Conservation (phyloP, 495 filamentous ascomycete species). For the Staphylotrichum tortipilum region DNA sequence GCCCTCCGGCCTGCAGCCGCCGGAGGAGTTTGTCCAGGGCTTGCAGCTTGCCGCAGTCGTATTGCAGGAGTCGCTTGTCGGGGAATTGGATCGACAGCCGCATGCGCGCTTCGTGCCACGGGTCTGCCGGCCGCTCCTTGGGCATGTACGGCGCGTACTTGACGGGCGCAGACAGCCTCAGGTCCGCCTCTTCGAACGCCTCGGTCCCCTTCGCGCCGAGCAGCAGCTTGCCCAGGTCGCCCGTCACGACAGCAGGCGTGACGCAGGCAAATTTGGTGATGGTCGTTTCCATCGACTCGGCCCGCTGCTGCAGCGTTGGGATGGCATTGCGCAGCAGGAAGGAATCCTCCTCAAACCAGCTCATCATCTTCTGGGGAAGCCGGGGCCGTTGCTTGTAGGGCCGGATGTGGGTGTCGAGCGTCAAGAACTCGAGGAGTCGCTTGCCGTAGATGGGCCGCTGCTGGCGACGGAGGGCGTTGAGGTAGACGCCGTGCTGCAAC, state of each 20-base stretch:
- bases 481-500: constrained; percentile 68
- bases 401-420: constrained; percentile 48
- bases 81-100: constrained; percentile 93
- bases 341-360: constrained; percentile 68
- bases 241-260: constrained; percentile 76
- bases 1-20: constrained; percentile 77
- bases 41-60: constrained; percentile 96
- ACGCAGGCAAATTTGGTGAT: constrained; percentile 84
- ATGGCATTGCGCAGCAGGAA: constrained; percentile 63
- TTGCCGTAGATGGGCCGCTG: constrained; percentile 73
- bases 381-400: constrained; percentile 48
- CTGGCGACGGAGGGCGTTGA: constrained; percentile 73
- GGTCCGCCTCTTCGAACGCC: constrained; percentile 45
- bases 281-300: constrained; percentile 59
- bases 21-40: constrained; percentile 80
- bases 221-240: constrained; percentile 60
- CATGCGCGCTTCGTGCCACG: constrained; percentile 90
- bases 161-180: constrained; percentile 37
- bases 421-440: constrained; percentile 61
- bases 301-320: constrained; percentile 61
- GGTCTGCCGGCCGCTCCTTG: constrained; percentile 51
- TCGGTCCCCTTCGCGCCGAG: constrained; percentile 53
- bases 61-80: constrained; percentile 88
- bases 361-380: constrained; percentile 45
- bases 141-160: constrained; percentile 42